Evolutionary conservation across 805 yeast species (phyloP).

Genomic region (Candida tallmaniae): DNA sequence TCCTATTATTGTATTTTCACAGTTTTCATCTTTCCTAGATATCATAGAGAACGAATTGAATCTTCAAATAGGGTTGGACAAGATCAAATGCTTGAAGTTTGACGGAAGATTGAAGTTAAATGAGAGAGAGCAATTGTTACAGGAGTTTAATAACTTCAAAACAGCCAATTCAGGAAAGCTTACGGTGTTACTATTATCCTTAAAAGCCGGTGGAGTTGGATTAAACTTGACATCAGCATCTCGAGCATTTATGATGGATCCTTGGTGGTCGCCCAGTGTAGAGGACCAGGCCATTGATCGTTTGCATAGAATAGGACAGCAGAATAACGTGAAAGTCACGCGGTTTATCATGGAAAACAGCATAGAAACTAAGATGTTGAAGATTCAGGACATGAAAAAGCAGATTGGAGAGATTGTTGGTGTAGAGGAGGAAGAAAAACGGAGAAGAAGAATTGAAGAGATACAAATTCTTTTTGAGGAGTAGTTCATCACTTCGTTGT

Average conservation of each 20-base stretch:
- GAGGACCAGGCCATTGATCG: conserved; percentile 92
- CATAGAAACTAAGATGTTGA: conserved; percentile 84
- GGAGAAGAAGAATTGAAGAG: conserved; percentile 67
- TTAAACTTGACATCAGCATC: conserved; percentile 82
- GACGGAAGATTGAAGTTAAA: conserved; percentile 75
- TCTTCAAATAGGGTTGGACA: conserved; percentile 32
- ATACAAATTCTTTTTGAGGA: conserved; percentile 62
- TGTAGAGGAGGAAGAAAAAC: conserved; percentile 68
- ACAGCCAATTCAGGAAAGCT: conserved; percentile 24
- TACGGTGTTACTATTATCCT: conserved; percentile 60
- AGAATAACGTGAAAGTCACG: conserved; percentile 61
- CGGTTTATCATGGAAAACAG: conserved; percentile 79
- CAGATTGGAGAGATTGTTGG: conserved; percentile 78
- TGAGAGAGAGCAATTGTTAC: conserved; percentile 59
- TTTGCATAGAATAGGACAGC: conserved; percentile 87
- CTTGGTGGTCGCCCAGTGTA: conserved; percentile 95
- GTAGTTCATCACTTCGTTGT: too few relatives aligned
- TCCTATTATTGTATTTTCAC: conserved; percentile 85
- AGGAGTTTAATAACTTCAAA: conserved; percentile 40
- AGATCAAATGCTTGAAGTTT: conserved; percentile 57
- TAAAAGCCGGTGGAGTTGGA: conserved; percentile 95
- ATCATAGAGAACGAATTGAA: conserved; percentile 59
- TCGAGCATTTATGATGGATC: conserved; percentile 86
- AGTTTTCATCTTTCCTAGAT: conserved; percentile 79
- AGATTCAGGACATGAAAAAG: conserved; percentile 80